A percentile compares a stretch with the other conserved stretches of the same genome.
Evolutionary conservation across 495 filamentous ascomycete genomes (phyloP).

Genomic region (Penicillium alfredii): DNA sequence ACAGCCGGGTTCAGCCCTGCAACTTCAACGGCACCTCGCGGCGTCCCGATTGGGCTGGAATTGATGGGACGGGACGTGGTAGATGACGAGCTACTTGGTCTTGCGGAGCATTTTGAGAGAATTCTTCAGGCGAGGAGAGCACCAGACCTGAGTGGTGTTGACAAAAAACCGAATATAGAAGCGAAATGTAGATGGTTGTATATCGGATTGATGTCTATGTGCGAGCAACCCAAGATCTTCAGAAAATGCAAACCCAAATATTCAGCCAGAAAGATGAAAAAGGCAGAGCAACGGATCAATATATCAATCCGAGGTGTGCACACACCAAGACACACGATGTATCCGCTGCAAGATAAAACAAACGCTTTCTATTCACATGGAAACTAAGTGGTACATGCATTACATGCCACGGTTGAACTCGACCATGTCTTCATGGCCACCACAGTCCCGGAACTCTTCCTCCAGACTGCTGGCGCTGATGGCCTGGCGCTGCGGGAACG

Average conservation of each 20-base stretch:
- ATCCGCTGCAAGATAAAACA: slow-evolving; percentile 8
- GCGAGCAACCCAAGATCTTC: too few species aligned
- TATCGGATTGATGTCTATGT: too few species aligned
- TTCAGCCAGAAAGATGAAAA: too few species aligned
- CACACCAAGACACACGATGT: slow-evolving; percentile 4
- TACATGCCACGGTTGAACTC: slow-evolving; percentile 91
- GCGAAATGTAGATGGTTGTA: slow-evolving; percentile 11
- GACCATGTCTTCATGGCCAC: slow-evolving; percentile 69
- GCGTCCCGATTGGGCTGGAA: slow-evolving; percentile 61
- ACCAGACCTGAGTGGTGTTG: slow-evolving; percentile 32
- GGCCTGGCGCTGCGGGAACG: slow-evolving; percentile 84
- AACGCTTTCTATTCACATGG: too few species aligned
- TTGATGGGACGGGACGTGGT: slow-evolving; percentile 50
- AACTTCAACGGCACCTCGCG: slow-evolving; percentile 41
- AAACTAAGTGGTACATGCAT: too few species aligned
- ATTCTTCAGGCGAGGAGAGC: slow-evolving; percentile 41
- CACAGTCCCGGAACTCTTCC: slow-evolving; percentile 71
- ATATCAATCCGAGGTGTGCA: too few species aligned
- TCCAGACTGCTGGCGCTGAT: slow-evolving; percentile 69
- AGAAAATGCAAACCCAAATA: too few species aligned
- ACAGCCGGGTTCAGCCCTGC: slow-evolving; percentile 40
- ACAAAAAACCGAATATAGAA: too few species aligned
- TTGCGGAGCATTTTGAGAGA: slow-evolving; percentile 37
- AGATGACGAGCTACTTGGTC: slow-evolving; percentile 49
- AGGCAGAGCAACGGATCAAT: too few species aligned